Evolutionary conservation across 768 basidiomycete genomes (phyloP).

Genomic region (Boletus sensibilis): DNA sequence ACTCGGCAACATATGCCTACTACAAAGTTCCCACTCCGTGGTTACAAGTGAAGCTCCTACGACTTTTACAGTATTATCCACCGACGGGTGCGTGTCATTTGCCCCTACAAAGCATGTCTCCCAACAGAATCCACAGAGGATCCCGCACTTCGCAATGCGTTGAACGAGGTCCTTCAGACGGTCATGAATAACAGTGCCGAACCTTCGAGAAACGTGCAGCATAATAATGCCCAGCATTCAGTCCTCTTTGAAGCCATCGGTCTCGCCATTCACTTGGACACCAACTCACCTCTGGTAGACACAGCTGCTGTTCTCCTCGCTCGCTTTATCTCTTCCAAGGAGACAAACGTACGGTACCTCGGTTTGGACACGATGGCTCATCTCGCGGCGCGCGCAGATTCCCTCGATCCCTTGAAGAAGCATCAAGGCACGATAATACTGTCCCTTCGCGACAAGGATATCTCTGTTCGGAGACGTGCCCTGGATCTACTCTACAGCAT

Average conservation of each 20-base stretch:
- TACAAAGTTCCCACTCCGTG: conserved; percentile 98
- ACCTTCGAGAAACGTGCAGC: conserved; percentile 91
- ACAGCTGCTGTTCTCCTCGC: conserved; percentile 90
- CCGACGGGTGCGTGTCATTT: conserved; percentile 68
- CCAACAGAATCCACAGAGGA: conserved; percentile 59
- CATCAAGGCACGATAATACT: conserved; percentile 96
- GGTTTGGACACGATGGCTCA: conserved; percentile 98
- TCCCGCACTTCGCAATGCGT: conserved; percentile 66
- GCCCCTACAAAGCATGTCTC: neutral
- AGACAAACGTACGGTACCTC: conserved; percentile 97
- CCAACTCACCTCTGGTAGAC: conserved; percentile 82
- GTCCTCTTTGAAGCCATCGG: conserved; percentile 98
- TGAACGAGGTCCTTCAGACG: conserved; percentile 83
- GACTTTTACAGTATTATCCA: conserved; percentile 92
- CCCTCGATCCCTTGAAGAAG: conserved; percentile 87
- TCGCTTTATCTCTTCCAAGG: conserved; percentile 95
- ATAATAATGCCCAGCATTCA: conserved; percentile 97
- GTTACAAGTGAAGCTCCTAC: conserved; percentile 94
- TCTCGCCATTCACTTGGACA: conserved; percentile 93
- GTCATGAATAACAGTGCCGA: conserved; percentile 92
- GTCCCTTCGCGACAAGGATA: conserved; percentile 94
- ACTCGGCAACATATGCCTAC: conserved; percentile 86
- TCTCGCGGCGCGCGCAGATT: conserved; percentile 90
- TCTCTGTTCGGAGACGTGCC: conserved; percentile 90
- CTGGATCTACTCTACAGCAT: conserved; percentile 97